A percentile compares a stretch with the other conserved stretches of the same genome.
Conservation (phyloP, 495 filamentous ascomycete species). For the Umbilicaria muhlenbergii region DNA sequence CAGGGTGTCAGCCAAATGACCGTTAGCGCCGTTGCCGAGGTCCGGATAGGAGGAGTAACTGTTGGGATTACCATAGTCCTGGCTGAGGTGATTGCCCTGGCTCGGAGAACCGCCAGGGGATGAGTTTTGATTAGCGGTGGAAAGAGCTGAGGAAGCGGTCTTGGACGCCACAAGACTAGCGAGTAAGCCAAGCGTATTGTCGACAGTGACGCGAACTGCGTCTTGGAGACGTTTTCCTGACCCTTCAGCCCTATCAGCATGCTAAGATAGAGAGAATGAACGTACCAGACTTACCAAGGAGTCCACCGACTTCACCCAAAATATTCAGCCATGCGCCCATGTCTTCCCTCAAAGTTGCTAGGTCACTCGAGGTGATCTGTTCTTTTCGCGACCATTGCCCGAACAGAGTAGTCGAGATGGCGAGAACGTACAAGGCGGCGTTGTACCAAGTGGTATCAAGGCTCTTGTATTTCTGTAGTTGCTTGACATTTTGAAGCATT, state of each 20-base stretch:
- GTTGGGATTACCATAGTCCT: background rate
- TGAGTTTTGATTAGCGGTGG: conserved; percentile 2
- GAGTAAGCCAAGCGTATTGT: conserved; percentile 14
- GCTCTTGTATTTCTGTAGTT: conserved; percentile 44
- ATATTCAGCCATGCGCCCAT: conserved; percentile 56
- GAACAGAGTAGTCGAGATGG: conserved; percentile 57
- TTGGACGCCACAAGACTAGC: conserved; percentile 13
- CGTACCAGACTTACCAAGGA: conserved; percentile 36
- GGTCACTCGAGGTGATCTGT: conserved; percentile 34
- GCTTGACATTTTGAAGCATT: conserved; percentile 42
- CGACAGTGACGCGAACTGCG: conserved; percentile 16
- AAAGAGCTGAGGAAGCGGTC: background rate
- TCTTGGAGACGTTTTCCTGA: conserved; percentile 20
- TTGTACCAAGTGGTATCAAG: conserved; percentile 77
- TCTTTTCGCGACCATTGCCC: conserved; percentile 49
- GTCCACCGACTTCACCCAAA: conserved; percentile 44
- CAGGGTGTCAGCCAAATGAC: background rate
- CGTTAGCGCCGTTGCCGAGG: background rate
- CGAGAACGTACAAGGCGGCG: conserved; percentile 51
- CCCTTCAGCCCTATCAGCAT: conserved; percentile 16
- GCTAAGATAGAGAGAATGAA: background rate
- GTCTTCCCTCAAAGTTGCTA: conserved; percentile 41
- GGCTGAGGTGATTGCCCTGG: background rate
- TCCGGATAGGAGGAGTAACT: background rate
- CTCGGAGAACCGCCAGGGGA: background rate